Conservation (phyloP, 352 stramenopile genomes). For the Phytophthora sansomeana region DNA sequence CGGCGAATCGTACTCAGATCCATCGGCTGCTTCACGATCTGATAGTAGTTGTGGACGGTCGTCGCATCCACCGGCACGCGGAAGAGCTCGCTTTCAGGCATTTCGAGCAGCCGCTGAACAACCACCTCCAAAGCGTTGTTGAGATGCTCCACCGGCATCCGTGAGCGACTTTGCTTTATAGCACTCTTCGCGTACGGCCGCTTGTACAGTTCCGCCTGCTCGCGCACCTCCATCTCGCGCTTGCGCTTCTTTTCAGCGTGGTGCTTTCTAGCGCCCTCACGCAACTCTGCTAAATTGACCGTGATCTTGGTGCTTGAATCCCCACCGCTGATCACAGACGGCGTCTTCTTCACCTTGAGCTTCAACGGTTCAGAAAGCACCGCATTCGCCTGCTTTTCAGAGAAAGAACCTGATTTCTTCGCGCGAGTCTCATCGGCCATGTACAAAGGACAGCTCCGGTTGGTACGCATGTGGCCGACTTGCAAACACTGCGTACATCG, state of each 20-base stretch:
- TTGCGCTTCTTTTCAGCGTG: slow-evolving; percentile 86
- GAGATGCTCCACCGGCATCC: slow-evolving; percentile 79
- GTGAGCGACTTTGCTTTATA: slow-evolving; percentile 78
- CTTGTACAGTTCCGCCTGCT: slow-evolving; percentile 86
- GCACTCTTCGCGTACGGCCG: slow-evolving; percentile 75
- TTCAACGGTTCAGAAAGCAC: slow-evolving; percentile 57
- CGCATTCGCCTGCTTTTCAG: slow-evolving; percentile 39
- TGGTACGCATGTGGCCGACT: slow-evolving; percentile 84
- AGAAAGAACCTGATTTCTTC: slow-evolving; percentile 43
- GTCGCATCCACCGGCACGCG: slow-evolving; percentile 66
- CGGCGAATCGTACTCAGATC: slow-evolving; percentile 72
- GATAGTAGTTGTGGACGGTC: slow-evolving; percentile 80
- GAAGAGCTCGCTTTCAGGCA: slow-evolving; percentile 86
- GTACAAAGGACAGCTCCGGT: slow-evolving; percentile 84
- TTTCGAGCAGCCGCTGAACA: slow-evolving; percentile 69
- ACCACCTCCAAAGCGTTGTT: slow-evolving; percentile 75
- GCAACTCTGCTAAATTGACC: slow-evolving; percentile 77
- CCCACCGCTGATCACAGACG: slow-evolving; percentile 29
- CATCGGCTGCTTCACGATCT: slow-evolving; percentile 89
- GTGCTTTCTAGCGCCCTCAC: slow-evolving; percentile 79
- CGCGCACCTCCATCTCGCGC: slow-evolving; percentile 72
- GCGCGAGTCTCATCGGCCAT: slow-evolving; percentile 69
- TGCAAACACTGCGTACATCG: slow-evolving; percentile 86
- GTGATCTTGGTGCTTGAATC: slow-evolving; percentile 68
- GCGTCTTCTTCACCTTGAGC: slow-evolving; percentile 67